Base-by-base conservation (phyloP, 371 early-diverging fungal genomes). In the Syncephalastrum sp. region DNA sequence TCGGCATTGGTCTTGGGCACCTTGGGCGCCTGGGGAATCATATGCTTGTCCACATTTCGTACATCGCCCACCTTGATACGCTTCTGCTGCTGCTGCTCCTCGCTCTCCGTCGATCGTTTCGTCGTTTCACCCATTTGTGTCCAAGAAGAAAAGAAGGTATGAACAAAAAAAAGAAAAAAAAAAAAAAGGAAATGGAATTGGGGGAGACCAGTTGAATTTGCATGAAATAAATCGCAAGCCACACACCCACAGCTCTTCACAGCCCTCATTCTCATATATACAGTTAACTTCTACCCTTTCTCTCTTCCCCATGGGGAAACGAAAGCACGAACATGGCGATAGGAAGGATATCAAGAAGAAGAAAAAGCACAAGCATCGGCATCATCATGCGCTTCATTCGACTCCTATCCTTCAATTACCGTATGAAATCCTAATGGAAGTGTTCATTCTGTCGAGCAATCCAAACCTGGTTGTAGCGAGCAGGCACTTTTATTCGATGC, bases 21-120 rank as follows among this genome's bases (percentile, higher is more conserved):
- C 64, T 86, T 87, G 53, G 93, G 93, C 47, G 88, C 90, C 60
- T 83, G 81, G 38, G 89, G 86, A n/a, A 88, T 81, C 74, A 85
- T 73, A 21, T 80, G 78, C 13, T 79, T 70, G 69, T 86, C 79
- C 17, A 74, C 75, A 47, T 70, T 68, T 43, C 75, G 70, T 13
- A 71, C 66, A 15, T 70, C 65, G 48, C 79, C 79, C 4, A 78
- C 79, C 50, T 69, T 69, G 54, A 78, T 78, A 63, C 79, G 79
- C 42, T 78, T 75, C 8, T 70, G 19, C 62, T 46, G 59, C 61
- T 44, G 47, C 57, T 57, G 53, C 47, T 43, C 42, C 47, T 51
- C n/a, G 4, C 60, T 47, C 14, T 61, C 44, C 19, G 46, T 56
- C 17, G 47, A 51, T 61, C 61, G 57, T 53, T 61, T 65, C 12